phyloP scores from a whole-genome alignment of 805 yeast species.

The Blastobotrys peoriensis region DNA sequence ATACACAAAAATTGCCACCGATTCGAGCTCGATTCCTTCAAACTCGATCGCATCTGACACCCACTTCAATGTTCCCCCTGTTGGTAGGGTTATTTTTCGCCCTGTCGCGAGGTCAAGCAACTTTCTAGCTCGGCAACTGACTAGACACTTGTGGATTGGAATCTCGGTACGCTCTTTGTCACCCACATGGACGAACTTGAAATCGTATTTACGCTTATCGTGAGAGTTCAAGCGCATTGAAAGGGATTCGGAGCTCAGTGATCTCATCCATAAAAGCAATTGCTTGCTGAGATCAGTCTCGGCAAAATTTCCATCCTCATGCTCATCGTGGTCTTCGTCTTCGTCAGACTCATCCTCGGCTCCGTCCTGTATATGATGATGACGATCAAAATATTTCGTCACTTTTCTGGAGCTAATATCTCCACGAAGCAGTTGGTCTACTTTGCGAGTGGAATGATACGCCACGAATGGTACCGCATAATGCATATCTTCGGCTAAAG shows the following conservation, averaged over 20 bases:
- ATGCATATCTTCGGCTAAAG: slow-evolving; percentile 47
- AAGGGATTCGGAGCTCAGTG: background rate
- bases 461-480: slow-evolving; percentile 43
- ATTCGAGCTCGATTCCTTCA: slow-evolving; percentile 17
- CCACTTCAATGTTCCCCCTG: background rate
- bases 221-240: background rate
- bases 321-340: slow-evolving; percentile 4
- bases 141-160: slow-evolving; percentile 15
- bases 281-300: slow-evolving; percentile 4
- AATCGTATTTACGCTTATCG: background rate
- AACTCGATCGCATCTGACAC: slow-evolving; percentile 12
- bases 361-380: background rate
- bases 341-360: slow-evolving; percentile 4
- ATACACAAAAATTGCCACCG: slow-evolving; percentile 22
- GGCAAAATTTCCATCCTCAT: slow-evolving; percentile 3
- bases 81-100: too few relatives aligned
- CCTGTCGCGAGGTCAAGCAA: background rate
- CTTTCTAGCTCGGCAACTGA: slow-evolving; percentile 8
- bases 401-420: background rate
- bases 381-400: background rate
- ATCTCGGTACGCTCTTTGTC: slow-evolving; percentile 20
- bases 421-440: background rate
- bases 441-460: slow-evolving; percentile 7
- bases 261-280: background rate
- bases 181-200: slow-evolving; percentile 5